Base-by-base conservation (phyloP, 139 green algal genomes). In the Volvox reticuliferus region DNA sequence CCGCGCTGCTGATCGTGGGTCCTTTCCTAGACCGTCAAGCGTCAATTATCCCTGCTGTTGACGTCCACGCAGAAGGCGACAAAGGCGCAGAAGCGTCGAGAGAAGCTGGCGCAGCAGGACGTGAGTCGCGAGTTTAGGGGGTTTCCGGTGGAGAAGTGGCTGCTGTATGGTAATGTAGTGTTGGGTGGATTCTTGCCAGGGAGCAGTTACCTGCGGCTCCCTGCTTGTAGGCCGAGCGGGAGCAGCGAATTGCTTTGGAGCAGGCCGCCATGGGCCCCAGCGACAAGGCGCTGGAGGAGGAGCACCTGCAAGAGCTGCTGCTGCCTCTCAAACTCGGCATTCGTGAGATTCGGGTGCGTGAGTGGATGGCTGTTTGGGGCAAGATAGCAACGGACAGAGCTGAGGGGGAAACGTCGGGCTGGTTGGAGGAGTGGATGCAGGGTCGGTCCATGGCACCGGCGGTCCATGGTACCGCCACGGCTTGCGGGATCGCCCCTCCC, bases 171-270 rank as follows among this genome's bases (percentile, higher is more conserved):
- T 55, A 9, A n/a, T n/a, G 44, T 14, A 55, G 44, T 55, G 44
- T 55, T 55, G 44, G 44, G 44, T 55, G 44, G 9, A 55, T 55
- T 55, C 44, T 55, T 55, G 44, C 44, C 44, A 9, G 9, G 44
- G 44, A 55, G 44, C 44, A 9, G 44, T 5, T 55, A 14, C 9
- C 44, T 55, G 44, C 44, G 44, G 5, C 9, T 55, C 44, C 44
- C 44, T 55, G 44, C 44, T 55, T 16, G 36, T 88, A 95, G 86
- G 91, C 89, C 50, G 97, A 99, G 92, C 93, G 97, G 0, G 96
- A 98, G 77, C 94, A 92, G 71, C 93, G 97, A n/a, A 97, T 99
- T 35, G 95, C 94, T 9, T 93, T 92, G n/a, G 97, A 99, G 94
- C 94, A 95, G 50, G 97, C 93, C 0, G 90, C 90, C 18, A 18